Evolutionary conservation across 352 stramenopile genomes (phyloP).

Genomic region (Phytophthora hybrid): DNA sequence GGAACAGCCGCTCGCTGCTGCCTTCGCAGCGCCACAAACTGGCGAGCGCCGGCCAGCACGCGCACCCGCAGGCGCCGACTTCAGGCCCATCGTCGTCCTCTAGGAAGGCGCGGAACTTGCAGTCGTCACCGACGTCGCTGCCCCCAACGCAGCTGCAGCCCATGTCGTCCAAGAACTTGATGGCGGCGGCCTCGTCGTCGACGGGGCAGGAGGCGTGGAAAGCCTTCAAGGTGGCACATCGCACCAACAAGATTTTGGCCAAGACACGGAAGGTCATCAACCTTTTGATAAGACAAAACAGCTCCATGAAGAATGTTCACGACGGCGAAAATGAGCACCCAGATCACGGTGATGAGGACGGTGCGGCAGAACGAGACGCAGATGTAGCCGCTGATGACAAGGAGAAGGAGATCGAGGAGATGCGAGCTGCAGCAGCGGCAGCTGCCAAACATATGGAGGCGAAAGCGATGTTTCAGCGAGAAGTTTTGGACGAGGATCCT

Average conservation of each 20-base stretch:
- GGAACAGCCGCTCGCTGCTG: conserved; percentile 23
- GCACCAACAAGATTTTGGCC: conserved; percentile 64
- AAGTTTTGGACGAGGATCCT: conserved; percentile 55
- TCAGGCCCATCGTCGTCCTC: conserved; percentile 3
- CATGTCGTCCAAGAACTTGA: conserved; percentile 31
- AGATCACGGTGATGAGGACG: not conserved
- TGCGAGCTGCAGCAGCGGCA: conserved; percentile 9
- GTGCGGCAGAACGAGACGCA: conserved; percentile 9
- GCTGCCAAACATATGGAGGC: conserved; percentile 28
- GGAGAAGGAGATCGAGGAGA: conserved; percentile 18
- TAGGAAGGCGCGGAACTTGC: conserved; percentile 29
- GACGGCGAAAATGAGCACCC: conserved; percentile 14
- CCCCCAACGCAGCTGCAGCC: conserved; percentile 22
- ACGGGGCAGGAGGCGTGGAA: conserved; percentile 56
- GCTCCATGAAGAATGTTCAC: conserved; percentile 12
- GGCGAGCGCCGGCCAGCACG: conserved; percentile 5
- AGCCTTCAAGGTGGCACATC: conserved; percentile 69
- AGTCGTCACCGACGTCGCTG: conserved; percentile 25
- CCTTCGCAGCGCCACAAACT: conserved; percentile 28
- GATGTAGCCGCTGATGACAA: conserved; percentile 16
- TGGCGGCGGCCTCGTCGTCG: conserved; percentile 1
- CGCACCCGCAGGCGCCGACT: conserved; percentile 6
- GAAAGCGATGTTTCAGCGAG: conserved; percentile 50
- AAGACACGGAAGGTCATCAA: conserved; percentile 68
- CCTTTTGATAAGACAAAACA: conserved; percentile 33